These are phyloP conservation scores for Salix viminalis DNA, from an alignment of 345 rosid species.

Conservation along the genomic window DNA sequence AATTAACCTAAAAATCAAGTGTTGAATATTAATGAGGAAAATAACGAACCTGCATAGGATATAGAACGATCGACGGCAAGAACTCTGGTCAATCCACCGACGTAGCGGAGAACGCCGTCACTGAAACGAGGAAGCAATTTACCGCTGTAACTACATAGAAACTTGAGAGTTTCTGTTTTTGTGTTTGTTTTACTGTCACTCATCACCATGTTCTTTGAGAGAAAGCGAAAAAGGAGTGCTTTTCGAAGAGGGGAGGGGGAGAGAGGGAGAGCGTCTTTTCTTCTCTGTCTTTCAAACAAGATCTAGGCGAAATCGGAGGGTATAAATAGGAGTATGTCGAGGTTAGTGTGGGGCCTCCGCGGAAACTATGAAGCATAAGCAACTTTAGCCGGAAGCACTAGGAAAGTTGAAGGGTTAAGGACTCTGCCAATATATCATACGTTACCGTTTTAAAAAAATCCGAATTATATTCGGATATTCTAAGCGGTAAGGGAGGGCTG, in stretches of 20 bases:
- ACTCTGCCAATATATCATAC: not conserved
- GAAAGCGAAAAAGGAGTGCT: not conserved
- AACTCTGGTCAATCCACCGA: constrained; percentile 75
- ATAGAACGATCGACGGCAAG: constrained; percentile 66
- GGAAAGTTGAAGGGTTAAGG: not conserved
- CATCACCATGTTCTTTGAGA: constrained; percentile 22
- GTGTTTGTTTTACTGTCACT: constrained; percentile 4
- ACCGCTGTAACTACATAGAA: constrained; percentile 84
- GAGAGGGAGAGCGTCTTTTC: not conserved
- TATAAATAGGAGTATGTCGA: constrained; percentile 1
- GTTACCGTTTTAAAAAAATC: not conserved
- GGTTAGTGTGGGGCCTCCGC: constrained; percentile 16
- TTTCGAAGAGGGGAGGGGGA: not conserved
- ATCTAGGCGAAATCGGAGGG: not conserved
- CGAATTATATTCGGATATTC: constrained; percentile 23
- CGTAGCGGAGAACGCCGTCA: constrained; percentile 80
- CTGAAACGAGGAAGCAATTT: constrained; percentile 59
- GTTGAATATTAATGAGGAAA: not conserved
- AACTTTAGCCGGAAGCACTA: not conserved
- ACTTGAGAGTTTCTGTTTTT: constrained; percentile 35
- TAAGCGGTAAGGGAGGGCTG: not conserved
- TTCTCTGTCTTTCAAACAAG: constrained; percentile 13
- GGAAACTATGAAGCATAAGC: not conserved
- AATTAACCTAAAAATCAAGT: not conserved
- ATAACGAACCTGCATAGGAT: constrained; percentile 51